Conservation (phyloP, 371 early-diverging fungal species). For the Basidiobolus meristosporus region DNA sequence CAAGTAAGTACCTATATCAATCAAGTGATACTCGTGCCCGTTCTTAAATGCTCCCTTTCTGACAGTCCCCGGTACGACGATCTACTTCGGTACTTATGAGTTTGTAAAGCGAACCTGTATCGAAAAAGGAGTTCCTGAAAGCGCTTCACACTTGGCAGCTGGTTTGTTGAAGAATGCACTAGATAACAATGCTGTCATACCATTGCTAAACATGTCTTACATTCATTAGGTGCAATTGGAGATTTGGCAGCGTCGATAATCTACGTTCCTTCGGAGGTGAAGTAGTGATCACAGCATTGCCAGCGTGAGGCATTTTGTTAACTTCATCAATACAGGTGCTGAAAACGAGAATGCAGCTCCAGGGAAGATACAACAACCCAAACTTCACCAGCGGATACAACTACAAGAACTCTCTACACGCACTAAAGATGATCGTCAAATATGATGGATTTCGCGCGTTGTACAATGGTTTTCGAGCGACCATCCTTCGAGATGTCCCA, state of each 20-base stretch:
- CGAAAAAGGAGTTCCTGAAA: constrained; percentile 28
- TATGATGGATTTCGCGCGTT: constrained; percentile 36
- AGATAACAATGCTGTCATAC: not conserved
- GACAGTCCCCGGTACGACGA: constrained; percentile 37
- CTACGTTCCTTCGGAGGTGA: constrained; percentile 60
- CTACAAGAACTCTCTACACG: constrained; percentile 50
- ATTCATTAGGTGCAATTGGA: constrained; percentile 24
- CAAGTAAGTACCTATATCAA: constrained; percentile 31
- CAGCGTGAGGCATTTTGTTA: not conserved
- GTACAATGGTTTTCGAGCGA: constrained; percentile 44
- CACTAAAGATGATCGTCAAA: constrained; percentile 30
- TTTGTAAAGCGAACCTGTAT: constrained; percentile 39
- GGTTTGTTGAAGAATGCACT: constrained; percentile 10
- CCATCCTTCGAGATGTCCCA: constrained; percentile 46
- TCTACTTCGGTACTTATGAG: constrained; percentile 65
- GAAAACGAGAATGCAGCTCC: constrained; percentile 63
- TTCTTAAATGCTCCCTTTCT: too few species aligned
- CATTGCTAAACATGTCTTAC: too few species aligned
- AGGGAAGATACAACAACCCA: constrained; percentile 60
- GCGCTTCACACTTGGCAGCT: constrained; percentile 40
- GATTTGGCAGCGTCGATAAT: constrained; percentile 48
- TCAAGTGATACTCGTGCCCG: too few species aligned
- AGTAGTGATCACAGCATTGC: not conserved
- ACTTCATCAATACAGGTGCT: too few species aligned
- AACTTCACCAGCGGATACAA: constrained; percentile 55